Evolutionary conservation across 2,329 filamentous ascomycete species (phyloP).

Genomic region (Sarocladiaceae sp.): DNA sequence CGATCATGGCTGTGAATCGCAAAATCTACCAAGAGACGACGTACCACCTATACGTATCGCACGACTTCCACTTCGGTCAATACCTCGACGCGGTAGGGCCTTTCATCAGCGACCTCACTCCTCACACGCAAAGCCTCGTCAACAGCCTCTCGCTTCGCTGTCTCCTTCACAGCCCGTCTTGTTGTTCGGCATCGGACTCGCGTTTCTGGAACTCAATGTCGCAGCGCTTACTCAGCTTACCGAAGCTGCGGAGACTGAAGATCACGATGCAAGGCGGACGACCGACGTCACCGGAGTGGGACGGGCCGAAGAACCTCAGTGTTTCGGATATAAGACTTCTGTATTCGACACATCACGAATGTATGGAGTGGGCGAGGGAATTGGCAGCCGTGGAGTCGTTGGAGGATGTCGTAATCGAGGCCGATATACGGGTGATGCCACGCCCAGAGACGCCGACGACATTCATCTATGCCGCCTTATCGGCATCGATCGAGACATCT

Average conservation of each 20-base stretch:
- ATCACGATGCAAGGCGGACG: slow-evolving; percentile 51
- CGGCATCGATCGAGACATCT: slow-evolving; percentile 40
- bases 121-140: slow-evolving; percentile 39
- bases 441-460: slow-evolving; percentile 45
- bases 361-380: slow-evolving; percentile 52
- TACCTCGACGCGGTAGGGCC: slow-evolving; percentile 55
- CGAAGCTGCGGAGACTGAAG: slow-evolving; percentile 35
- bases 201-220: slow-evolving; percentile 51
- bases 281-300: slow-evolving; percentile 43
- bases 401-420: slow-evolving; percentile 42
- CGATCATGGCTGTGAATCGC: slow-evolving; percentile 39
- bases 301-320: slow-evolving; percentile 37
- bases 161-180: slow-evolving; percentile 43
- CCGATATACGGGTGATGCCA: slow-evolving; percentile 48
- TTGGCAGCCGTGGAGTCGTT: slow-evolving; percentile 43
- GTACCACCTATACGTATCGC: slow-evolving; percentile 47
- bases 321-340: slow-evolving; percentile 41
- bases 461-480: slow-evolving; percentile 54
- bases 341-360: slow-evolving; percentile 37
- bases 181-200: slow-evolving; percentile 27
- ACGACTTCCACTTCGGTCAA: slow-evolving; percentile 53
- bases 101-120: slow-evolving; percentile 52
- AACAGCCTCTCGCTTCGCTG: slow-evolving; percentile 41
- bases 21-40: slow-evolving; percentile 50
- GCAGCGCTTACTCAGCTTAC: slow-evolving; percentile 34